Conservation (phyloP, 805 yeast species). For the Spathaspora girioi region DNA sequence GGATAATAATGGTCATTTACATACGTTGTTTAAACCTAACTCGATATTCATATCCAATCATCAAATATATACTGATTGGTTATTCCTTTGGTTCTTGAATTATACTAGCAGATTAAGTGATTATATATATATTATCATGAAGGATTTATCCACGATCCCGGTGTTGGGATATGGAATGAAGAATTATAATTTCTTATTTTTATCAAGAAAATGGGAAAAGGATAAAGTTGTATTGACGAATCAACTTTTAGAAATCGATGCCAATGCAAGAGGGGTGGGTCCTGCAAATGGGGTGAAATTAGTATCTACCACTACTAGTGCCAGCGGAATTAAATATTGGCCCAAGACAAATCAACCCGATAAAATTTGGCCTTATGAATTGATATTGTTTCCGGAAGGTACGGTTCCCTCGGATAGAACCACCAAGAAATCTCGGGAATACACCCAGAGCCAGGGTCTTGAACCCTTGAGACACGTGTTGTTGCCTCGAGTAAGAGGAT, state of each 20-base stretch:
- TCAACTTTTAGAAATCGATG: conserved; percentile 54
- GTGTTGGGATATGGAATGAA: conserved; percentile 83
- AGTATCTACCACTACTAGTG: conserved; percentile 14
- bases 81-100: conserved; percentile 80
- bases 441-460: conserved; percentile 48
- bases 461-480: conserved; percentile 59
- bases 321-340: conserved; percentile 19
- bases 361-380: conserved; percentile 46
- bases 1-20: conserved; percentile 21
- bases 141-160: conserved; percentile 74
- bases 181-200: conserved; percentile 70
- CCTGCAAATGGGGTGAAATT: conserved; percentile 41
- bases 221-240: conserved; percentile 62
- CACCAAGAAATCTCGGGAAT: conserved; percentile 51
- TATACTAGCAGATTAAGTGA: conserved; percentile 67
- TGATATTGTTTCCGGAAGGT: conserved; percentile 90
- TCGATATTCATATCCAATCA: conserved; percentile 81
- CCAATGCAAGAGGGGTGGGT: conserved; percentile 56
- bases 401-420: conserved; percentile 77
- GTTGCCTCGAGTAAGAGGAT: conserved; percentile 81
- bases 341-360: conserved; percentile 20
- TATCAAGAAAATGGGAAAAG: conserved; percentile 80
- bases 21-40: conserved; percentile 39
- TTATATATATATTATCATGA: conserved; percentile 68
- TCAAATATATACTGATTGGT: conserved; percentile 94